Percentiles rank a stretch among this genome's conserved stretches.
Evolutionary conservation across 78 protist species (phyloP).

Genomic region (Bodo saltans): DNA sequence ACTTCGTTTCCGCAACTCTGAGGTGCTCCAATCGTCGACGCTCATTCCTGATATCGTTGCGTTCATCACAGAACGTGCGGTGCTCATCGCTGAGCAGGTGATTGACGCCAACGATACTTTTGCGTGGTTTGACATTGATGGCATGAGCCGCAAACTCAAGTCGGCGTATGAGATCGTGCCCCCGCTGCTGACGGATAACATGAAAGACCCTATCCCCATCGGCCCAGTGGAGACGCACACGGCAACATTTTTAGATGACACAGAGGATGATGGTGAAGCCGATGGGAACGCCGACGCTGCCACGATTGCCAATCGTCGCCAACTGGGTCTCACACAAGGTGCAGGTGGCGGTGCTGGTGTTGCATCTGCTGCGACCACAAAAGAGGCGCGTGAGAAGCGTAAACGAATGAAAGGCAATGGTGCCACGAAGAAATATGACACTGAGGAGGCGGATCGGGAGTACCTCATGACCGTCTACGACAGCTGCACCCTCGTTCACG

Average conservation of each 20-base stretch:
- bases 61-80: neutral
- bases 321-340: neutral
- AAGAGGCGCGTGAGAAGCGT: neutral
- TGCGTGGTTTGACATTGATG: neutral
- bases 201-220: neutral
- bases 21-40: neutral
- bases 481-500: neutral
- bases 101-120: neutral
- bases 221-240: neutral
- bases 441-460: slow-evolving; percentile 14
- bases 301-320: neutral
- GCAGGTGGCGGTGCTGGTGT: neutral
- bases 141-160: neutral
- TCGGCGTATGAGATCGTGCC: neutral
- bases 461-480: slow-evolving; percentile 33
- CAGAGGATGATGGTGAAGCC: neutral
- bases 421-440: neutral
- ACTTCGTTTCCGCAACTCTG: neutral
- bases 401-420: neutral
- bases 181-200: neutral
- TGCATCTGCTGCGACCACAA: too few species aligned
- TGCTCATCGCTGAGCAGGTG: neutral
- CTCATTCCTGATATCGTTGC: neutral
- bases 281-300: neutral
- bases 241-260: neutral